Percentiles rank a stretch among this genome's conserved stretches.
These are phyloP conservation scores for Secale cereale DNA, from an alignment of 176 grass and related monocot species.

Conservation along the genomic window DNA sequence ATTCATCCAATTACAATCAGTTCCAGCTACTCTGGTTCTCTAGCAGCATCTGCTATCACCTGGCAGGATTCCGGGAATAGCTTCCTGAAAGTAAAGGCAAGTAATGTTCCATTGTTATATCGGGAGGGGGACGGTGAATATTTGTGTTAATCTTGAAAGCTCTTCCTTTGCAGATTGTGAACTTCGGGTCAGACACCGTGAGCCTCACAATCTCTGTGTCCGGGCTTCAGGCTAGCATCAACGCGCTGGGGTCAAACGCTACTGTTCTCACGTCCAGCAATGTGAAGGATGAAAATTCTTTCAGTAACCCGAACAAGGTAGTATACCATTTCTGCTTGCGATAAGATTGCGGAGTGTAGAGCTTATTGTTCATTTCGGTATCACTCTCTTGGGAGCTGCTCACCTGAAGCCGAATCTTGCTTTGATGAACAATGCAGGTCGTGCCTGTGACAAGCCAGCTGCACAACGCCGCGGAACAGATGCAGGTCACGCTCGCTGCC, in stretches of 20 bases:
- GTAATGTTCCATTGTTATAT: neutral
- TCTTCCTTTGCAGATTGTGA: slow-evolving; percentile 54
- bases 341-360: neutral
- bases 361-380: neutral
- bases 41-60: slow-evolving; percentile 77
- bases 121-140: neutral
- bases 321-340: neutral
- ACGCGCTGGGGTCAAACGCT: slow-evolving; percentile 25
- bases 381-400: neutral
- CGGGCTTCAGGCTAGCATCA: slow-evolving; percentile 52
- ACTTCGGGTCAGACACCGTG: slow-evolving; percentile 55
- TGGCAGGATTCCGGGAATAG: slow-evolving; percentile 57
- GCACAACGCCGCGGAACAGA: slow-evolving; percentile 41
- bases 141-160: neutral
- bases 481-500: slow-evolving; percentile 48
- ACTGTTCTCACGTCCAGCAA: slow-evolving; percentile 71
- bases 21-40: slow-evolving; percentile 44
- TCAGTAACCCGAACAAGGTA: slow-evolving; percentile 72
- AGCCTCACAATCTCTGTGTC: slow-evolving; percentile 40
- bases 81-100: slow-evolving; percentile 78
- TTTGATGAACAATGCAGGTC: slow-evolving; percentile 42
- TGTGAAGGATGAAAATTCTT: slow-evolving; percentile 88
- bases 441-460: slow-evolving; percentile 41
- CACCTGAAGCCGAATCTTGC: neutral
- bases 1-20: slow-evolving; percentile 58